phyloP scores from a whole-genome alignment of 495 filamentous ascomycete species.

The Lophiotrema nucula region DNA sequence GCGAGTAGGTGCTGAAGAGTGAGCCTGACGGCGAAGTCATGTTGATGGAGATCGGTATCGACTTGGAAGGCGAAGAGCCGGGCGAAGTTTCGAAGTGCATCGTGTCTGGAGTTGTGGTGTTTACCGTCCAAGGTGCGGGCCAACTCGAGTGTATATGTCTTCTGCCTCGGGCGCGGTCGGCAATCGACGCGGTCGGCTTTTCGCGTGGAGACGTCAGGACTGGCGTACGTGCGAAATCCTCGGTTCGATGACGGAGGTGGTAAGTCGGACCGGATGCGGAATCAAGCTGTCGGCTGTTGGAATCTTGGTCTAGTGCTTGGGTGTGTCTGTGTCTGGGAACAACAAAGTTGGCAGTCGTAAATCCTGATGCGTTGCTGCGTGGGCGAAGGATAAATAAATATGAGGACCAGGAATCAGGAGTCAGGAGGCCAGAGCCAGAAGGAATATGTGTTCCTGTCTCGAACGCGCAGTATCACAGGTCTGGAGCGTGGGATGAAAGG shows the following conservation, averaged over 20 bases:
- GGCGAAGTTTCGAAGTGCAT: constrained; percentile 38
- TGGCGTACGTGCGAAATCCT: background rate
- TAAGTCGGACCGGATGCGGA: background rate
- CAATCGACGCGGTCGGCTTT: constrained; percentile 10
- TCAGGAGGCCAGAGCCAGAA: constrained; percentile 25
- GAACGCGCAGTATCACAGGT: constrained; percentile 23
- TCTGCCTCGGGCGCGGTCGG: constrained; percentile 1
- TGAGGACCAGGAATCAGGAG: constrained; percentile 4
- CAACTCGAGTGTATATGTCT: too few species aligned
- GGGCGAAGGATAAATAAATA: constrained; percentile 11
- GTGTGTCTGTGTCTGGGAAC: background rate
- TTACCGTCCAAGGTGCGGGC: too few species aligned
- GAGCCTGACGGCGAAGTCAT: constrained; percentile 26
- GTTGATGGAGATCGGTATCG: constrained; percentile 32
- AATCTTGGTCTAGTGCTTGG: background rate
- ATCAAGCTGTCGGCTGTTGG: background rate
- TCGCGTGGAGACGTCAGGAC: background rate
- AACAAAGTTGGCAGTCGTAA: background rate
- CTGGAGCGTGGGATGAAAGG: constrained; percentile 22
- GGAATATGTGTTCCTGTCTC: constrained; percentile 25
- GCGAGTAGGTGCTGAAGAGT: constrained; percentile 28
- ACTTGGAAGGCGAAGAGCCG: constrained; percentile 31
- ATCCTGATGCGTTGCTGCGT: background rate
- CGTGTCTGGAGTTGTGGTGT: background rate
- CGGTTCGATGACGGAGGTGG: constrained; percentile 3